Percentiles rank a stretch among this genome's conserved stretches.
Conservation (phyloP, 805 yeast genomes). For the Candida chilensis region DNA sequence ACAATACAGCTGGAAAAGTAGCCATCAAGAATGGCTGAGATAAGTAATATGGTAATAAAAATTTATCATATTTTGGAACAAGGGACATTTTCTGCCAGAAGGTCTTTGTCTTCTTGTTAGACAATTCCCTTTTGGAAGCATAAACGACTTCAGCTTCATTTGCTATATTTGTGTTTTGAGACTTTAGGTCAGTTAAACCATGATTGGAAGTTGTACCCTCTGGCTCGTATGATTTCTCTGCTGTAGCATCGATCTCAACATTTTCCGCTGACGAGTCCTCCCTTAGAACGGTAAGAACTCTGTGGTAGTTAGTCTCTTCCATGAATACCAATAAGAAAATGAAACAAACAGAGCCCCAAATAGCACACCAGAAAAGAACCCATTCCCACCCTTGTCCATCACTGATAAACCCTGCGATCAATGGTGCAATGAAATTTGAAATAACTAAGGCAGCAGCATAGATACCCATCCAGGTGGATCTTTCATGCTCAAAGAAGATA, state of each 20-base stretch:
- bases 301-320: constrained; percentile 51
- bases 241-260: too few relatives aligned
- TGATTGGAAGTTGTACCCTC: too few relatives aligned
- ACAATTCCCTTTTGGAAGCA: too few relatives aligned
- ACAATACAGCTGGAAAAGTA: constrained; percentile 45
- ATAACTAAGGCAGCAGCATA: constrained; percentile 46
- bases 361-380: constrained; percentile 41
- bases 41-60: constrained; percentile 16
- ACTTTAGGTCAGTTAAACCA: too few relatives aligned
- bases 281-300: too few relatives aligned
- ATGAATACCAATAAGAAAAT: constrained; percentile 30
- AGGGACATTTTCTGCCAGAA: constrained; percentile 33
- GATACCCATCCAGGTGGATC: constrained; percentile 36
- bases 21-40: constrained; percentile 29
- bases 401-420: constrained; percentile 49
- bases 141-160: too few relatives aligned
- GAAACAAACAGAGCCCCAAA: constrained; percentile 31
- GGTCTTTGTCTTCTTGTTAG: too few relatives aligned
- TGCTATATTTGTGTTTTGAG: too few relatives aligned
- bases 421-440: constrained; percentile 49
- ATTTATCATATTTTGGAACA: too few relatives aligned
- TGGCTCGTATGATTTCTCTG: too few relatives aligned
- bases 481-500: constrained; percentile 41
- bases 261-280: too few relatives aligned
- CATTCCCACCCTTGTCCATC: constrained; percentile 42